Evolutionary conservation across 2,329 filamentous ascomycete genomes (phyloP).

Genomic region (Sclerotiophoma versabilis): DNA sequence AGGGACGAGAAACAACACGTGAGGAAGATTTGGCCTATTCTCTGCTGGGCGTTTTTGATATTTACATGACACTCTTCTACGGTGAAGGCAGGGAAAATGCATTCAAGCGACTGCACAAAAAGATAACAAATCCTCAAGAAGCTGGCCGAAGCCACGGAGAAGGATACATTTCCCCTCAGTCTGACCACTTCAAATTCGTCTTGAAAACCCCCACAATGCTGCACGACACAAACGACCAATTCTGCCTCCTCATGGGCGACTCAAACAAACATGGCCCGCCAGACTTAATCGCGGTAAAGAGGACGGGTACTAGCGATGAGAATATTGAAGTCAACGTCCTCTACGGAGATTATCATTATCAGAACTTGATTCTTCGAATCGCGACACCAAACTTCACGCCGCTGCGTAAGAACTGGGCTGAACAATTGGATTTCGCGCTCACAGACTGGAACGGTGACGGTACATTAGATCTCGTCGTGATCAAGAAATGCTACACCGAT

Average conservation of each 20-base stretch:
- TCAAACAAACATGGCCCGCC: background rate
- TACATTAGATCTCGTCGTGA: background rate
- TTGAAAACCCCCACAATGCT: background rate
- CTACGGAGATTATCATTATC: background rate
- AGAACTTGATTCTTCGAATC: background rate
- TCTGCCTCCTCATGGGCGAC: background rate
- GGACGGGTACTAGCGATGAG: background rate
- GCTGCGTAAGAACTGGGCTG: background rate
- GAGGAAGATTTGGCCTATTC: conserved; percentile 14
- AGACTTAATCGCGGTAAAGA: background rate
- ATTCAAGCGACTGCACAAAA: background rate
- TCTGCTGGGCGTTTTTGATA: conserved; percentile 4
- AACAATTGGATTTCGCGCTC: background rate
- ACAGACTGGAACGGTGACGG: background rate
- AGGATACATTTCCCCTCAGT: background rate
- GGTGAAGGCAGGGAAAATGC: conserved; percentile 10
- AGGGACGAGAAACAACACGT: conserved; percentile 18
- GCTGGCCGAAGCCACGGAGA: background rate
- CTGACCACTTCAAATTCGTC: background rate
- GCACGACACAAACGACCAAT: background rate
- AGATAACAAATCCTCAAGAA: background rate
- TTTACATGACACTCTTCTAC: conserved; percentile 1
- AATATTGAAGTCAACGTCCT: background rate
- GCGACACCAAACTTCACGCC: background rate
- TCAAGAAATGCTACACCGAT: background rate